A percentile compares a stretch with the other conserved stretches of the same genome.
phyloP scores from a whole-genome alignment of 371 early-diverging fungal species.

The Apophysomyces variabilis region DNA sequence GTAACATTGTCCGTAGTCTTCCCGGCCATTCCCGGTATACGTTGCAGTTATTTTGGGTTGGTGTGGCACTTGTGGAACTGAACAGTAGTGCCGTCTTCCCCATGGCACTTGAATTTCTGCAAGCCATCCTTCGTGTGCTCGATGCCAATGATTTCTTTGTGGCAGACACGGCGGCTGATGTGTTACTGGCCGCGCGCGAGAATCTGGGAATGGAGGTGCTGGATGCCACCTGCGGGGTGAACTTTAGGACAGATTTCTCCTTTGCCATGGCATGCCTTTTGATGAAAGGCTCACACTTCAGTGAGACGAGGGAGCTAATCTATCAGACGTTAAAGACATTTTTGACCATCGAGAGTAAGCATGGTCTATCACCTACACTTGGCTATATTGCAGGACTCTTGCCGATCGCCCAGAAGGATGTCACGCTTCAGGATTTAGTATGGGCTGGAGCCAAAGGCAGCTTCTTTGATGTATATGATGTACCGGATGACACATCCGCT shows the following conservation, averaged over 20 bases:
- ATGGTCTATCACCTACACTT: constrained; percentile 61
- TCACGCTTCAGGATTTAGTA: constrained; percentile 65
- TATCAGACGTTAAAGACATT: constrained; percentile 72
- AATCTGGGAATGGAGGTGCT: constrained; percentile 65
- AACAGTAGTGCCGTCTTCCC: constrained; percentile 80
- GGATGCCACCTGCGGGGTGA: constrained; percentile 77
- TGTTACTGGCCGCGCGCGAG: constrained; percentile 75
- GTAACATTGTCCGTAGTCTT: constrained; percentile 83
- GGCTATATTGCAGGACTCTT: constrained; percentile 81
- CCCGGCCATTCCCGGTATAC: constrained; percentile 82
- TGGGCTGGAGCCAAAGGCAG: constrained; percentile 49
- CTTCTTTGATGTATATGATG: constrained; percentile 69
- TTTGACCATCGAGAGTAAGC: constrained; percentile 73
- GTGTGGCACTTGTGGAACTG: constrained; percentile 82
- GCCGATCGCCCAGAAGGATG: constrained; percentile 70
- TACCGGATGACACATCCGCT: constrained; percentile 73
- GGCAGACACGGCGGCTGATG: constrained; percentile 65
- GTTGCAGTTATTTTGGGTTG: constrained; percentile 89
- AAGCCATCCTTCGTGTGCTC: constrained; percentile 74
- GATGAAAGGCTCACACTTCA: constrained; percentile 82
- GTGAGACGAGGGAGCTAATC: constrained; percentile 74
- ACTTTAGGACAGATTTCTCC: constrained; percentile 86
- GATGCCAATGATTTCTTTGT: constrained; percentile 78
- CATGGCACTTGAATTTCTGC: constrained; percentile 72
- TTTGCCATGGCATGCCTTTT: constrained; percentile 84